phyloP scores from a whole-genome alignment of 345 rosid genomes.

The Corchorus olitorius region DNA sequence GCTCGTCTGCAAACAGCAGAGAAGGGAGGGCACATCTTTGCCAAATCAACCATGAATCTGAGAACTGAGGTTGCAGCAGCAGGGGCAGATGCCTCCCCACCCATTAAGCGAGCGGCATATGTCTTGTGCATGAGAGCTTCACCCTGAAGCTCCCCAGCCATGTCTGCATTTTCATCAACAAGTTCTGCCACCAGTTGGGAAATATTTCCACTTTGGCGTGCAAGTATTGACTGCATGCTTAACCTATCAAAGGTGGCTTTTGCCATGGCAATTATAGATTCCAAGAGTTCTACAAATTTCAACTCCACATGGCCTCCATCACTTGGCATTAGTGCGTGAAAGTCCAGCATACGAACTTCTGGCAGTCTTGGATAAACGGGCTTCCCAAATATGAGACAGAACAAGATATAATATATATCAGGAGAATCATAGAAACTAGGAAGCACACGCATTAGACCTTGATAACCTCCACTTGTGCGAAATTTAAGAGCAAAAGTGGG shows the following conservation, averaged over 20 bases:
- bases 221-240: slow-evolving; percentile 83
- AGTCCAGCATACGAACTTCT: slow-evolving; percentile 99
- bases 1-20: slow-evolving; percentile 90
- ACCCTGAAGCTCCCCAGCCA: slow-evolving; percentile 98
- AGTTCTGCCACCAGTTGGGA: slow-evolving; percentile 95
- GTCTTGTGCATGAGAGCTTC: slow-evolving; percentile 99
- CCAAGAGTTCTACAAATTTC: slow-evolving; percentile 91
- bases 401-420: slow-evolving; percentile 93
- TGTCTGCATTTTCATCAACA: slow-evolving; percentile 85
- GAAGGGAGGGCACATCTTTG: slow-evolving; percentile 95
- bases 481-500: slow-evolving; percentile 91
- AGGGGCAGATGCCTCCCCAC: slow-evolving; percentile 99
- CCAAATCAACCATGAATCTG: slow-evolving; percentile 99
- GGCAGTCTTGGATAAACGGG: slow-evolving; percentile 97
- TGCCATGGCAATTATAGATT: slow-evolving; percentile 91
- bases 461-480: slow-evolving; percentile 96
- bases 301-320: slow-evolving; percentile 78
- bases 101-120: slow-evolving; percentile 97
- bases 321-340: slow-evolving; percentile 95
- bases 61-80: slow-evolving; percentile 96
- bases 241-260: slow-evolving; percentile 94
- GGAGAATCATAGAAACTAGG: slow-evolving; percentile 98
- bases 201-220: slow-evolving; percentile 88
- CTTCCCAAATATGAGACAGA: slow-evolving; percentile 93
- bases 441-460: slow-evolving; percentile 82